Percentiles rank a stretch among this genome's conserved stretches.
phyloP scores from a whole-genome alignment of 768 basidiomycete species.

The Gymnopilus dilepis region DNA sequence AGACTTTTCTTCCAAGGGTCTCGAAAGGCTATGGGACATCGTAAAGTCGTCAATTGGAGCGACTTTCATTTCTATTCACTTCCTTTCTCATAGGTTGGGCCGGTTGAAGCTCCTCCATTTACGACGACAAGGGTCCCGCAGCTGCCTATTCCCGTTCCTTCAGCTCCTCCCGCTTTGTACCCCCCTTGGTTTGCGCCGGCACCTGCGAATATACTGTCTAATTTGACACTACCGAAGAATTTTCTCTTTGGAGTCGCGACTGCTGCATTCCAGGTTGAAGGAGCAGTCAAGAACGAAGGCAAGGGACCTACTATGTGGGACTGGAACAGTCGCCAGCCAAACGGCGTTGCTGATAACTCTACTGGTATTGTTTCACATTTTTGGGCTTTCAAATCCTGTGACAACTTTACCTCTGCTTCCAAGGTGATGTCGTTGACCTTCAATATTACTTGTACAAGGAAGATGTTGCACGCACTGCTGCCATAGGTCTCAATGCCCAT shows the following conservation, averaged over 20 bases:
- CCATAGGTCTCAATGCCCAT: slow-evolving; percentile 56
- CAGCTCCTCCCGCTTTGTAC: slow-evolving; percentile 49
- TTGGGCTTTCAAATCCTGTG: too few species aligned
- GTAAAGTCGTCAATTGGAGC: too few species aligned
- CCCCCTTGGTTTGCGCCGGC: slow-evolving; percentile 50
- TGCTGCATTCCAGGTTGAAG: slow-evolving; percentile 59
- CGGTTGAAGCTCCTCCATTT: slow-evolving; percentile 48
- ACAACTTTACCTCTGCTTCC: neutral
- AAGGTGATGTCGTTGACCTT: slow-evolving; percentile 54
- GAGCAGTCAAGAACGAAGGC: slow-evolving; percentile 53
- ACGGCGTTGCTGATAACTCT: slow-evolving; percentile 46
- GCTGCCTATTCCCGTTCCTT: slow-evolving; percentile 44
- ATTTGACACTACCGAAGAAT: slow-evolving; percentile 49
- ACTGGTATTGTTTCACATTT: slow-evolving; percentile 37
- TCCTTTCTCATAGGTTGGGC: slow-evolving; percentile 40
- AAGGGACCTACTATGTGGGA: slow-evolving; percentile 56
- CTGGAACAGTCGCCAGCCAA: slow-evolving; percentile 51
- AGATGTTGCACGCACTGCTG: slow-evolving; percentile 53
- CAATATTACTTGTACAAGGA: slow-evolving; percentile 60
- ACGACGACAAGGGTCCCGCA: slow-evolving; percentile 47
- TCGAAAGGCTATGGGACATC: slow-evolving; percentile 47
- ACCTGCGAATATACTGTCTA: slow-evolving; percentile 48
- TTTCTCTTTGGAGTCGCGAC: slow-evolving; percentile 60
- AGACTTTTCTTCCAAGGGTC: slow-evolving; percentile 44
- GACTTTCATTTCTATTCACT: neutral